Base-by-base conservation (phyloP, 1,284 basidiomycete species). In the Ceratobasidium theobromae region DNA sequence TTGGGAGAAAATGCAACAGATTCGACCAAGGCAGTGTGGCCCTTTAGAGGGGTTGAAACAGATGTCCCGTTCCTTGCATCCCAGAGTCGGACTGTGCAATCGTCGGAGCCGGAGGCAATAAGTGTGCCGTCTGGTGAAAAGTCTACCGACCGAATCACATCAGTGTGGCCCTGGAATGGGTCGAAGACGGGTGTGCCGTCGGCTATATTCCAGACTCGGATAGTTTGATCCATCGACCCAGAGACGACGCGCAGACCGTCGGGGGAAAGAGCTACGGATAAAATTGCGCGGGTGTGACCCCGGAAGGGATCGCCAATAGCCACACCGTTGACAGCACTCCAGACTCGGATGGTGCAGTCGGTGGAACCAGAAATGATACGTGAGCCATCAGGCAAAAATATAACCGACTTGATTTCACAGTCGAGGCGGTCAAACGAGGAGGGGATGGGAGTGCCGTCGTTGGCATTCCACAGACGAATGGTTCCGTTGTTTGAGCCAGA, bases 21-120 rank as follows among this genome's bases (percentile, higher is more conserved):
- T 38, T 38, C 16, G 12, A 79, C 77, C 8, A n/a, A 35, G 27
- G 25, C 28, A 2, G 35, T 67, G 25, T 67, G 66, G 6, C 52
- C 52, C 3, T 18, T 9, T 23, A 53, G 52, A 4, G 33, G 33
- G 4, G 12, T 9, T 5, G 6, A 16, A 25, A n/a, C 9, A 3
- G 18, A 6, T 9, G 18, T 25, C 11, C 52, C 33, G 9, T 27
- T 38, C 5, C 25, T 11, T 21, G 52, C 16, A 23, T 28, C 18
- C 52, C 52, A 53, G 2, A 53, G 6, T 11, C 52, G 21, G 6
- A 53, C 33, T 4, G 52, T 53, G 5, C 14, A 18, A 23, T 53
- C 52, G 12, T 11, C 14, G 6, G 52, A 53, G 14, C 52, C 52
- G 16, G 52, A 53, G 33, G 25, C 52, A n/a, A 53, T 53, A 16